phyloP scores from a whole-genome alignment of 306 rosid species.

The Luffa acutangula region DNA sequence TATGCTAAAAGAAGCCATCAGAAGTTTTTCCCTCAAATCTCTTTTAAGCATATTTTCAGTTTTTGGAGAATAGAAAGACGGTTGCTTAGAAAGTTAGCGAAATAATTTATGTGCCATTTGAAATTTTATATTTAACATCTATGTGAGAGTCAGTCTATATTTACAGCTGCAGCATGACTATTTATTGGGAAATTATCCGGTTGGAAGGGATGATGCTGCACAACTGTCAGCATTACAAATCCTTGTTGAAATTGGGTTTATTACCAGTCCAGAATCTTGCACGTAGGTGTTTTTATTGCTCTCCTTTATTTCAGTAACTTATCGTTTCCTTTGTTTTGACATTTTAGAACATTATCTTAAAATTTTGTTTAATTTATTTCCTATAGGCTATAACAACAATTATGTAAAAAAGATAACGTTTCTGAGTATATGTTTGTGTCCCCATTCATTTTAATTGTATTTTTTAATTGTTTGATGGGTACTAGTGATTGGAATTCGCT shows the following conservation, averaged over 20 bases:
- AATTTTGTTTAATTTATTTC: background rate
- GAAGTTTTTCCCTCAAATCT: background rate
- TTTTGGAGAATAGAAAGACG: background rate
- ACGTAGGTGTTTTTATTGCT: slow-evolving; percentile 41
- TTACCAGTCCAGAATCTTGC: slow-evolving; percentile 68
- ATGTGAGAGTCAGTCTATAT: slow-evolving; percentile 13
- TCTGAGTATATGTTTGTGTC: background rate
- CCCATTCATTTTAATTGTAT: background rate
- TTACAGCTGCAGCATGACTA: slow-evolving; percentile 94
- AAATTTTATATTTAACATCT: slow-evolving; percentile 11
- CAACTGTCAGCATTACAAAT: slow-evolving; percentile 89
- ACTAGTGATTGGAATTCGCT: slow-evolving; percentile 85
- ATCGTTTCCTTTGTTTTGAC: background rate
- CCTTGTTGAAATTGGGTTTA: slow-evolving; percentile 75
- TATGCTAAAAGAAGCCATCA: background rate
- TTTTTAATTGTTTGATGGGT: background rate
- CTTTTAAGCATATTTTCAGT: background rate
- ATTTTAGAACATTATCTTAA: slow-evolving; percentile 1
- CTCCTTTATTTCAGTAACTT: slow-evolving; percentile 12
- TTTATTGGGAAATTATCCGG: slow-evolving; percentile 84
- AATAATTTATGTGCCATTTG: background rate
- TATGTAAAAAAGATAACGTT: background rate
- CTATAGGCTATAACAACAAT: background rate
- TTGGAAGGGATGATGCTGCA: slow-evolving; percentile 89
- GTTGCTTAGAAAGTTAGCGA: background rate